phyloP scores from a whole-genome alignment of 2,329 filamentous ascomycete species.

The Trichophyton mentagrophytes region DNA sequence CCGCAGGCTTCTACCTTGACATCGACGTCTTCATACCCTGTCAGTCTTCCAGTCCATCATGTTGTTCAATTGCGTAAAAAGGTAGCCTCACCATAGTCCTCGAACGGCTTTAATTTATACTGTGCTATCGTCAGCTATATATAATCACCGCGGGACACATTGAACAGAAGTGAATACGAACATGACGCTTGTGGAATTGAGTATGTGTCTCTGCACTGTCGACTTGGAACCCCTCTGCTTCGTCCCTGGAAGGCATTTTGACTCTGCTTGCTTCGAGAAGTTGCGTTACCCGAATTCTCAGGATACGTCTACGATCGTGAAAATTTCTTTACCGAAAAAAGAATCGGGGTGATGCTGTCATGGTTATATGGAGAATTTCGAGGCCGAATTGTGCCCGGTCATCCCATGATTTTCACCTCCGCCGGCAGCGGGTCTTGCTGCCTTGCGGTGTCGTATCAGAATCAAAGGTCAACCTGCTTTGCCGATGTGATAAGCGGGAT shows the following conservation, averaged over 20 bases:
- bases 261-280: background rate
- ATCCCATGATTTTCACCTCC: background rate
- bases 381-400: background rate
- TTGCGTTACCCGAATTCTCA: no score
- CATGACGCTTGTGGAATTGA: slow-evolving; percentile 45
- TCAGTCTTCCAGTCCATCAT: background rate
- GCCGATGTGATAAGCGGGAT: background rate
- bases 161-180: slow-evolving; percentile 20
- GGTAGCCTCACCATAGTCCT: slow-evolving; percentile 45
- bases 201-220: slow-evolving; percentile 55
- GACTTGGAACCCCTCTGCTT: slow-evolving; percentile 37
- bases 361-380: background rate
- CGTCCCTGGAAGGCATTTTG: slow-evolving; percentile 35
- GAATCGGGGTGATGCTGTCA: background rate
- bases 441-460: background rate
- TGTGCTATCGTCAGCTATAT: slow-evolving; percentile 24
- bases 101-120: slow-evolving; percentile 75
- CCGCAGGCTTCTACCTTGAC: slow-evolving; percentile 75
- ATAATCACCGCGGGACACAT: background rate
- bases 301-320: no score
- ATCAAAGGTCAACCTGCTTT: background rate
- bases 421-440: background rate
- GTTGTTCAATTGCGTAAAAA: no score
- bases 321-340: background rate
- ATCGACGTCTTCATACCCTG: slow-evolving; percentile 47